A percentile compares a stretch with the other conserved stretches of the same genome.
Evolutionary conservation across 768 basidiomycete species (phyloP).

Genomic region (Pulveroboletus sp.): DNA sequence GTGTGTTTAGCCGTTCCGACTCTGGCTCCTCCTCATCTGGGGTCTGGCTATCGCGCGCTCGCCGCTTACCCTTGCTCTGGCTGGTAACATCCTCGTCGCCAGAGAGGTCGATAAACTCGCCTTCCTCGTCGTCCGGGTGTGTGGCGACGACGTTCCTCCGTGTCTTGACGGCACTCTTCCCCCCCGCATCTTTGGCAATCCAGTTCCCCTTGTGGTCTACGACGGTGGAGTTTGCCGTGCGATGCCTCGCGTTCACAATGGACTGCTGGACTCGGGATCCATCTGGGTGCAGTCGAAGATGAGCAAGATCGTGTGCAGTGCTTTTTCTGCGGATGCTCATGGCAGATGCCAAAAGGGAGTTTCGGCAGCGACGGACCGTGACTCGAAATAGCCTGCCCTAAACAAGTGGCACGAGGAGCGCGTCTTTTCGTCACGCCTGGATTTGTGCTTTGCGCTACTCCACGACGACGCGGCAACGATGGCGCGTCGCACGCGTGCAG

Average conservation of each 20-base stretch:
- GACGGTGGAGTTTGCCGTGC: constrained; percentile 35
- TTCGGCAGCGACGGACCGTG: no score
- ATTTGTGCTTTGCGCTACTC: background rate
- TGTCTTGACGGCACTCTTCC: constrained; percentile 40
- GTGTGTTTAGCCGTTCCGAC: constrained; percentile 13
- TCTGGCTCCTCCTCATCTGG: constrained; percentile 13
- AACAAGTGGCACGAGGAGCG: constrained; percentile 6
- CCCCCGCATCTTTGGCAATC: constrained; percentile 67
- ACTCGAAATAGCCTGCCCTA: constrained; percentile 25
- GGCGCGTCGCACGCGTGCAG: constrained; percentile 28
- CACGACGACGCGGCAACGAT: constrained; percentile 12
- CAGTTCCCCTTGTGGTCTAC: constrained; percentile 57
- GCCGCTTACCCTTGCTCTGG: constrained; percentile 26
- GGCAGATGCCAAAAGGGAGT: background rate
- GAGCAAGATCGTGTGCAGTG: constrained; percentile 64
- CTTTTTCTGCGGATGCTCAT: constrained; percentile 37
- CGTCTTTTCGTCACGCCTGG: constrained; percentile 6
- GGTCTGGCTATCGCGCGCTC: constrained; percentile 12
- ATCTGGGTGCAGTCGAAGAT: constrained; percentile 63
- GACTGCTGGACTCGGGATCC: constrained; percentile 56
- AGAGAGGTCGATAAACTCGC: constrained; percentile 21
- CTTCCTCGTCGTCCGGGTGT: constrained; percentile 24
- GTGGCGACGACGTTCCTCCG: constrained; percentile 25
- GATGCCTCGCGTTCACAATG: constrained; percentile 32
- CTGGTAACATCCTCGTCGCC: constrained; percentile 14